phyloP scores from a whole-genome alignment of 805 yeast genomes.

The Saccharomycopsis oosterbeekiorum region DNA sequence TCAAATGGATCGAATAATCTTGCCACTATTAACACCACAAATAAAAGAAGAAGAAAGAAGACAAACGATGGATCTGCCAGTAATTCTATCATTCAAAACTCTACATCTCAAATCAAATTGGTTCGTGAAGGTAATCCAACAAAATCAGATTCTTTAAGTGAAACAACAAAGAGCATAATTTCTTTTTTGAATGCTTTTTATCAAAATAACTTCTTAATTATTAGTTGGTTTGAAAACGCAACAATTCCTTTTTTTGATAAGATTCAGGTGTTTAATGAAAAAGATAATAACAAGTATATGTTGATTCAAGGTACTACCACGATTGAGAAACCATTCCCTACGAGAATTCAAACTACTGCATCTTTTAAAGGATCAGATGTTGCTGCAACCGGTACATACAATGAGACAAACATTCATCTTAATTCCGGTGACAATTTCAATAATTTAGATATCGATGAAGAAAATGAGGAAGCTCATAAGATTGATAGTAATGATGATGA shows the following conservation, averaged over 20 bases:
- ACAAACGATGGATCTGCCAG: slow-evolving; percentile 40
- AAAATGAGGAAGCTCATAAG: slow-evolving; percentile 21
- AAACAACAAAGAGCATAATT: background rate
- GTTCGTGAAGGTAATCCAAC: slow-evolving; percentile 30
- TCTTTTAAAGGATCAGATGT: slow-evolving; percentile 31
- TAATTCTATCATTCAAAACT: slow-evolving; percentile 26
- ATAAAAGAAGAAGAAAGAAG: slow-evolving; percentile 22
- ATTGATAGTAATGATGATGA: slow-evolving; percentile 24
- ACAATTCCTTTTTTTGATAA: slow-evolving; percentile 48
- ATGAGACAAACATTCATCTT: slow-evolving; percentile 39
- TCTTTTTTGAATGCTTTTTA: slow-evolving; percentile 23
- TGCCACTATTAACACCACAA: slow-evolving; percentile 4
- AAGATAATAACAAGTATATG: slow-evolving; percentile 2
- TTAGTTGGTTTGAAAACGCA: slow-evolving; percentile 57
- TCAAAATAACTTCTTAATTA: slow-evolving; percentile 28
- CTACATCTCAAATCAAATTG: slow-evolving; percentile 37
- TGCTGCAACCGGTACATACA: slow-evolving; percentile 46
- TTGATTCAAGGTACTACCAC: background rate
- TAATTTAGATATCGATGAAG: slow-evolving; percentile 41
- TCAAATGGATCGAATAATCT: background rate
- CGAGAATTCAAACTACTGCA: slow-evolving; percentile 1
- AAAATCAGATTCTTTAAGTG: slow-evolving; percentile 21
- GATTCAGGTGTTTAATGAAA: slow-evolving; percentile 43
- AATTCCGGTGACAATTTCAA: slow-evolving; percentile 55
- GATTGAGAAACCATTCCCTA: slow-evolving; percentile 5